Conservation (phyloP, 2,329 filamentous ascomycete species). For the Aspergillus pseudoterreus region DNA sequence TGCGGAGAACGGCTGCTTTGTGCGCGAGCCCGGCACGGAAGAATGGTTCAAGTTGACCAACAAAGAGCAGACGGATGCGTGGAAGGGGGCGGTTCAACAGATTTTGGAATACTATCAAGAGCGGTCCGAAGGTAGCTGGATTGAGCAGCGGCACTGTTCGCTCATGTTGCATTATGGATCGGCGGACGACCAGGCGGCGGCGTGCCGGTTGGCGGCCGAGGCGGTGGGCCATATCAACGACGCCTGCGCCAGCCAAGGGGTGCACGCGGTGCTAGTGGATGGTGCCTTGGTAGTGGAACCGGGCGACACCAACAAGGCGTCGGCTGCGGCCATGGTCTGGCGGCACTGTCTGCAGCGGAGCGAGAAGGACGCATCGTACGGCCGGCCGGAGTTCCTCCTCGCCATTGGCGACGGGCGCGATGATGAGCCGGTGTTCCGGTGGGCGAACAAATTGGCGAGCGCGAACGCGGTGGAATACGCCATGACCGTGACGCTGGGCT, state of each 20-base stretch:
- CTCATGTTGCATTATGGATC: slow-evolving; percentile 87
- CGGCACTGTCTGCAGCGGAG: slow-evolving; percentile 59
- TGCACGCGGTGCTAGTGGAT: slow-evolving; percentile 78
- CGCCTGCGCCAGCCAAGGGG: slow-evolving; percentile 75
- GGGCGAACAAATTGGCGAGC: slow-evolving; percentile 75
- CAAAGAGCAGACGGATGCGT: slow-evolving; percentile 63
- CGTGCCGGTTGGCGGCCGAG: slow-evolving; percentile 77
- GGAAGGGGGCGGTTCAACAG: slow-evolving; percentile 78
- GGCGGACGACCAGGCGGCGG: slow-evolving; percentile 71
- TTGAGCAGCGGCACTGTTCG: slow-evolving; percentile 89
- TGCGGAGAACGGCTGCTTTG: slow-evolving; percentile 90
- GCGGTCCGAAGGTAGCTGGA: slow-evolving; percentile 78
- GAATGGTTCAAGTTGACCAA: slow-evolving; percentile 79
- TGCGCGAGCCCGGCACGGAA: slow-evolving; percentile 65
- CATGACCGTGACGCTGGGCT: slow-evolving; percentile 81
- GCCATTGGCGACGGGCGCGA: slow-evolving; percentile 88
- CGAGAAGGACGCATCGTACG: slow-evolving; percentile 32
- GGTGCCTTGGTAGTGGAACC: slow-evolving; percentile 81
- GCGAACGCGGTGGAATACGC: slow-evolving; percentile 62
- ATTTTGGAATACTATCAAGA: slow-evolving; percentile 89
- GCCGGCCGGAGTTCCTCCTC: slow-evolving; percentile 74
- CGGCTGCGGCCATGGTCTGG: slow-evolving; percentile 73
- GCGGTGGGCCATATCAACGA: slow-evolving; percentile 95
- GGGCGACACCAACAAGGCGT: slow-evolving; percentile 81
- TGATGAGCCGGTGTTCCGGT: slow-evolving; percentile 89